phyloP scores from a whole-genome alignment of 2,329 filamentous ascomycete genomes.

The Drechslerella dactyloides region DNA sequence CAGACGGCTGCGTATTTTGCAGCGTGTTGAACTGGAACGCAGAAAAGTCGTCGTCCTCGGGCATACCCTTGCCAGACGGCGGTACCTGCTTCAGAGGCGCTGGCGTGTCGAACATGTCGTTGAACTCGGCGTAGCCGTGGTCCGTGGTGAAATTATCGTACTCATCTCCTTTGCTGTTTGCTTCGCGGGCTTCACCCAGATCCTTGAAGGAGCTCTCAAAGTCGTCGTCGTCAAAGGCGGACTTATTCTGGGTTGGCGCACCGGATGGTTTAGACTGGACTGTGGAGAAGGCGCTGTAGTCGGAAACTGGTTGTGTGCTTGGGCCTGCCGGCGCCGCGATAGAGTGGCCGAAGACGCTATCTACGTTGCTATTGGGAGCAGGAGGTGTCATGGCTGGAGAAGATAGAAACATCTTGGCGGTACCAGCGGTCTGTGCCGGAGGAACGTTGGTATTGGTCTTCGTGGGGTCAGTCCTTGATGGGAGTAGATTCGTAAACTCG shows the following conservation, averaged over 20 bases:
- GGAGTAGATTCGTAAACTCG: slow-evolving; percentile 66
- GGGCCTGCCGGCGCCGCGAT: slow-evolving; percentile 54
- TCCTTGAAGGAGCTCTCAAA: slow-evolving; percentile 82
- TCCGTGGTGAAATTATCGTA: slow-evolving; percentile 64
- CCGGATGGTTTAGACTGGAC: slow-evolving; percentile 52
- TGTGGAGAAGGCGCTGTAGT: slow-evolving; percentile 54
- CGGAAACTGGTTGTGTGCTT: slow-evolving; percentile 54
- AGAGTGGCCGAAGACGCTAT: slow-evolving; percentile 48
- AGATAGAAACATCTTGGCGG: slow-evolving; percentile 50
- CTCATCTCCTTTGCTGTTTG: slow-evolving; percentile 69
- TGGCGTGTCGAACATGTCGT: slow-evolving; percentile 76
- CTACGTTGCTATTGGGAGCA: slow-evolving; percentile 29
- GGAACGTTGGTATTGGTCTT: slow-evolving; percentile 55
- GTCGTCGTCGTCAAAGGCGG: slow-evolving; percentile 70
- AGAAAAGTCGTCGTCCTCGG: slow-evolving; percentile 61
- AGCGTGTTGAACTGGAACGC: slow-evolving; percentile 62
- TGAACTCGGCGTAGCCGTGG: slow-evolving; percentile 77
- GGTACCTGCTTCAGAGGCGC: slow-evolving; percentile 55
- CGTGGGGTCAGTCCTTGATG: slow-evolving; percentile 64
- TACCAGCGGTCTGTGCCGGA: slow-evolving; percentile 43
- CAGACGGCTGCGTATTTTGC: slow-evolving; percentile 56
- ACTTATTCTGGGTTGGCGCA: slow-evolving; percentile 58
- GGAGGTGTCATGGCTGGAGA: slow-evolving; percentile 47
- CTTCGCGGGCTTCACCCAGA: slow-evolving; percentile 82
- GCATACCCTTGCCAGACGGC: slow-evolving; percentile 52